These are phyloP conservation scores for Phytopythium kandeliae DNA, from an alignment of 352 stramenopile species.

Conservation along the genomic window DNA sequence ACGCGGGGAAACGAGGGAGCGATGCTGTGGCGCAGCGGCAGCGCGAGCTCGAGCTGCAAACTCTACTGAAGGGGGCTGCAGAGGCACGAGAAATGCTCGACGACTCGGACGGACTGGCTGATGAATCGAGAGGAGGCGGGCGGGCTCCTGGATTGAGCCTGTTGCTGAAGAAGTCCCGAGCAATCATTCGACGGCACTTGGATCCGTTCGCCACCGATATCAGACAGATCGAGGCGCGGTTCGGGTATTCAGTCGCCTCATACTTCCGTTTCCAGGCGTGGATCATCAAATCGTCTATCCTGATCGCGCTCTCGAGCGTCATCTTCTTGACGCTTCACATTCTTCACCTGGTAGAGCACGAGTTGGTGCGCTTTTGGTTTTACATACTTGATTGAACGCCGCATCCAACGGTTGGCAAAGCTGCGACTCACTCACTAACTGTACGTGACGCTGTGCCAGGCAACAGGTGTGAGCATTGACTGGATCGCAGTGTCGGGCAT, in stretches of 20 bases:
- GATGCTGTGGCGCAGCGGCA: conserved; percentile 34
- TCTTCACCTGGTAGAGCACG: conserved; percentile 19
- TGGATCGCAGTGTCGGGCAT: conserved; percentile 43
- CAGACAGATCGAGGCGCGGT: conserved; percentile 73
- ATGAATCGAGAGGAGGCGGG: conserved; percentile 6
- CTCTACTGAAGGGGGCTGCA: conserved; percentile 43
- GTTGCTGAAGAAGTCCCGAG: conserved; percentile 24
- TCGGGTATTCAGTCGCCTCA: conserved; percentile 68
- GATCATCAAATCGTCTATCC: conserved; percentile 72
- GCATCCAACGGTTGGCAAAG: too few relatives aligned
- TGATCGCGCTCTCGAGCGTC: conserved; percentile 39
- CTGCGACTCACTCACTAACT: too few relatives aligned
- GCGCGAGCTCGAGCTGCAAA: conserved; percentile 43
- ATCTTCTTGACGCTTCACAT: conserved; percentile 57
- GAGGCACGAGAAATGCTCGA: conserved; percentile 59
- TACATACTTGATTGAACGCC: too few relatives aligned
- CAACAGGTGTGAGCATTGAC: conserved; percentile 8
- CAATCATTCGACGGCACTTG: conserved; percentile 24
- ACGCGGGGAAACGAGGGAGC: conserved; percentile 12
- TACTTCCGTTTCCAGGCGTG: conserved; percentile 80
- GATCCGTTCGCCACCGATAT: conserved; percentile 61
- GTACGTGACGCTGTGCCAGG: background rate
- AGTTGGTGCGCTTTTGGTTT: conserved; percentile 3
- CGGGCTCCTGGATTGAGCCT: conserved; percentile 15
- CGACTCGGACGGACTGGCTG: conserved; percentile 15